Conservation (phyloP, 768 basidiomycete genomes). For the Lactarius sp. region DNA sequence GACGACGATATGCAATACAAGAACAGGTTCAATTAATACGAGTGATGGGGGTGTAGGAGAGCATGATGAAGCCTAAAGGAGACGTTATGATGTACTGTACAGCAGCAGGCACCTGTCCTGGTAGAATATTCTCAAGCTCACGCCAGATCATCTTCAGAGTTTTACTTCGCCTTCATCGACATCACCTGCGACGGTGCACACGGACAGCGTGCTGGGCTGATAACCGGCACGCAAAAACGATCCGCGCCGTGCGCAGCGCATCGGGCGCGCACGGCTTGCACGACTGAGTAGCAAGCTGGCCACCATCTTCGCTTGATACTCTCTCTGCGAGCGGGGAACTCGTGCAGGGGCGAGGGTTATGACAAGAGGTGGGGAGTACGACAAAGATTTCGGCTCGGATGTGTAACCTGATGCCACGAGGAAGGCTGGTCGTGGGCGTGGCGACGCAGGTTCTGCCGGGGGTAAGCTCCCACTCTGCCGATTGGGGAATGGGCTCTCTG, state of each 20-base stretch:
- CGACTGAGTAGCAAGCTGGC: constrained; percentile 25
- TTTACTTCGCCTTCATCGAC: background rate
- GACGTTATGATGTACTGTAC: constrained; percentile 16
- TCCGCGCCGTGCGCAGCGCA: constrained; percentile 19
- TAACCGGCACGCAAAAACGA: constrained; percentile 16
- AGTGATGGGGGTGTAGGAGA: background rate
- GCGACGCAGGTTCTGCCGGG: background rate
- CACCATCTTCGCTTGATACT: constrained; percentile 23
- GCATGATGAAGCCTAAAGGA: constrained; percentile 7
- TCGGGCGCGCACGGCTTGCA: constrained; percentile 18
- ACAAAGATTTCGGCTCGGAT: background rate
- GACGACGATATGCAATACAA: constrained; percentile 18
- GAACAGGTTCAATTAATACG: constrained; percentile 5
- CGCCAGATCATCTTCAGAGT: background rate
- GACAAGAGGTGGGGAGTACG: constrained; percentile 16
- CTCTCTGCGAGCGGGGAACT: constrained; percentile 18
- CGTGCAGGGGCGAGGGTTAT: constrained; percentile 15
- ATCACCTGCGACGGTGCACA: constrained; percentile 5
- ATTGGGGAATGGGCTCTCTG: constrained; percentile 2
- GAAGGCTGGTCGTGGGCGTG: constrained; percentile 13
- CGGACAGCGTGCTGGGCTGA: constrained; percentile 22
- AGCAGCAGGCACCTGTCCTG: constrained; percentile 23
- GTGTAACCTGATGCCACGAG: constrained; percentile 16
- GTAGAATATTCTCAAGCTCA: constrained; percentile 1
- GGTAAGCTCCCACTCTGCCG: background rate